Evolutionary conservation across 805 yeast species (phyloP).

Genomic region (Kodamaea jinghongensis): DNA sequence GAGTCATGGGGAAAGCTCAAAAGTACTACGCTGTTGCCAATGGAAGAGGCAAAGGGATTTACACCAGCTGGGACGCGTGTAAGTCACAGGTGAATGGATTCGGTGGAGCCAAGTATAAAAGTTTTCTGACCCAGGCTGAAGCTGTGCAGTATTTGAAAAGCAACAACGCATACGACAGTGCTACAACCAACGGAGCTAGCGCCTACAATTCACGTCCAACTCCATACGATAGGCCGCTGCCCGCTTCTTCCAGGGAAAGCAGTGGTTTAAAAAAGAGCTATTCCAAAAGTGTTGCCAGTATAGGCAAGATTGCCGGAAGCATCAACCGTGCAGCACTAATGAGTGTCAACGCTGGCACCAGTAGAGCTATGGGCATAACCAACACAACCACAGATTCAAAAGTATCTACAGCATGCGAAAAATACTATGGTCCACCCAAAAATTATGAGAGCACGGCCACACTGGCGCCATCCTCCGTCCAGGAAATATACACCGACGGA

Average conservation of each 20-base stretch:
- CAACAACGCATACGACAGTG: no score
- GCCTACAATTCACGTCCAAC: no score
- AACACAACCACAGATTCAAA: no score
- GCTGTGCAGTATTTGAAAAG: constrained; percentile 1
- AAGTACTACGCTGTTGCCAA: constrained; percentile 38
- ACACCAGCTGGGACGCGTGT: constrained; percentile 56
- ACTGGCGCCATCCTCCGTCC: neutral
- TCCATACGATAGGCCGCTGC: no score
- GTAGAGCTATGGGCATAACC: no score
- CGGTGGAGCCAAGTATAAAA: constrained; percentile 54
- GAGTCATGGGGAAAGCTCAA: constrained; percentile 2
- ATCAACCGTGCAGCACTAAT: no score
- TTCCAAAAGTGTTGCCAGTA: no score
- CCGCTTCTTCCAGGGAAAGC: no score
- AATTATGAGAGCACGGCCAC: neutral
- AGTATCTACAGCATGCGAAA: neutral
- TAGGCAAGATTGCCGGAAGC: no score
- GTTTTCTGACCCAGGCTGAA: constrained; percentile 45
- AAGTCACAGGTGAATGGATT: constrained; percentile 53
- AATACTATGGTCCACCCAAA: constrained; percentile 1
- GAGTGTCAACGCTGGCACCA: no score
- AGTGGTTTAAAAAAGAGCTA: no score
- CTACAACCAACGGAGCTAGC: no score
- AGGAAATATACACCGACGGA: constrained; percentile 70
- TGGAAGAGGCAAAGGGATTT: constrained; percentile 51